Evolutionary conservation across 2,329 filamentous ascomycete species (phyloP).

Genomic region (Chrysoporthe austroafricana): DNA sequence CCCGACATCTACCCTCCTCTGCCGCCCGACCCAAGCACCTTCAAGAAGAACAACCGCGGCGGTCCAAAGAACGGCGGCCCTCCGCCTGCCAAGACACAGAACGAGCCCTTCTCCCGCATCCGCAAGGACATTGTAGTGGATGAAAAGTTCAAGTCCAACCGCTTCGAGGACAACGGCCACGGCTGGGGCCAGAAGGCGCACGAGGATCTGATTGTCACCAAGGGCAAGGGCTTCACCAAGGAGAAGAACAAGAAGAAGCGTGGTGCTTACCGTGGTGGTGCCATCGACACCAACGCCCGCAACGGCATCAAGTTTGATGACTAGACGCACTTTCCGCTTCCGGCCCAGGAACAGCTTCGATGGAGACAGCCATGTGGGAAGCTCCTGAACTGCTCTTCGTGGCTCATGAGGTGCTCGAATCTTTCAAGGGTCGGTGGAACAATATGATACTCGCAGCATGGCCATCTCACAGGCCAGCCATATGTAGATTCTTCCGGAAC

Average conservation of each 20-base stretch:
- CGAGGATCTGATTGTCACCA: slow-evolving; percentile 85
- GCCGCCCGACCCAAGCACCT: slow-evolving; percentile 52
- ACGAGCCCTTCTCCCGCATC: slow-evolving; percentile 77
- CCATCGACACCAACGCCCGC: slow-evolving; percentile 79
- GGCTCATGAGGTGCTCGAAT: not conserved
- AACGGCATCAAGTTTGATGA: slow-evolving; percentile 96
- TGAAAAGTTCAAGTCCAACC: slow-evolving; percentile 74
- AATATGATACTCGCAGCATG: not conserved
- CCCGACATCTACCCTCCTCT: slow-evolving; percentile 54
- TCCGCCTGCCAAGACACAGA: slow-evolving; percentile 53
- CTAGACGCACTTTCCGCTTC: slow-evolving; percentile 47
- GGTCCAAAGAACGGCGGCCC: slow-evolving; percentile 48
- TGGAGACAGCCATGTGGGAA: not conserved
- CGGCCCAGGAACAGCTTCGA: too few species aligned
- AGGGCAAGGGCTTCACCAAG: slow-evolving; percentile 97
- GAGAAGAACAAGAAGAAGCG: slow-evolving; percentile 99
- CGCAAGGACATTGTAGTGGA: slow-evolving; percentile 71
- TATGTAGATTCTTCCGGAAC: not conserved
- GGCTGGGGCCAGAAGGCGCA: slow-evolving; percentile 89
- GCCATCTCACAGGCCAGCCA: not conserved
- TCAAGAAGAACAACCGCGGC: slow-evolving; percentile 43
- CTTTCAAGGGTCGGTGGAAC: not conserved
- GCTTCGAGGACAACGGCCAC: slow-evolving; percentile 69
- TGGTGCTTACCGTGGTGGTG: slow-evolving; percentile 86
- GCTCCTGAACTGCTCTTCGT: not conserved